Conservation (phyloP, 305 asterid species). For the Fraxinus albicans region DNA sequence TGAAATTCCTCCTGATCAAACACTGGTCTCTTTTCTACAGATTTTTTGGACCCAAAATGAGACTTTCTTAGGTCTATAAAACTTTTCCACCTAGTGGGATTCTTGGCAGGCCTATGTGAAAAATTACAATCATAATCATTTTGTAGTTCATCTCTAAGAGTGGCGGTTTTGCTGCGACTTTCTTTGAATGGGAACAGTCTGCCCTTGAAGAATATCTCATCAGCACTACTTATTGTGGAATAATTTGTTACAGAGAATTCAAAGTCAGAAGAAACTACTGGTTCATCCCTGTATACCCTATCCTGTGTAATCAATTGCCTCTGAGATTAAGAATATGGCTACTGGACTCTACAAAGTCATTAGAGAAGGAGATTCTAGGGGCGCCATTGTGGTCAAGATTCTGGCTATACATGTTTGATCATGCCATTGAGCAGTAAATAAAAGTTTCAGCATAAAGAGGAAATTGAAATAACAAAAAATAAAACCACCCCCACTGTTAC, state of each 20-base stretch:
- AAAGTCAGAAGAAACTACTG: not conserved
- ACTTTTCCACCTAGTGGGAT: slow-evolving; percentile 20
- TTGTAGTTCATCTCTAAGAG: slow-evolving; percentile 22
- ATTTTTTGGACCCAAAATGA: slow-evolving; percentile 21
- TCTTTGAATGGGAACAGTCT: slow-evolving; percentile 14
- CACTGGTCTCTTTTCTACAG: slow-evolving; percentile 1
- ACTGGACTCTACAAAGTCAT: slow-evolving; percentile 17
- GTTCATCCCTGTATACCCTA: not conserved
- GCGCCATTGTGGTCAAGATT: slow-evolving; percentile 25
- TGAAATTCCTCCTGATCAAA: not conserved
- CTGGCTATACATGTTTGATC: slow-evolving; percentile 27
- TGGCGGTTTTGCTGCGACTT: not conserved
- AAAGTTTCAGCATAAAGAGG: slow-evolving; percentile 1
- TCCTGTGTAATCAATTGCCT: not conserved
- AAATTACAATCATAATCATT: not conserved
- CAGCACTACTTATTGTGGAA: slow-evolving; percentile 17
- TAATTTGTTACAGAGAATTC: slow-evolving; percentile 25
- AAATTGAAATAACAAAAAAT: not conserved
- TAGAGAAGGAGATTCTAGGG: slow-evolving; percentile 27
- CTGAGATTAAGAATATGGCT: not conserved
- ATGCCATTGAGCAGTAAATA: too few relatives aligned
- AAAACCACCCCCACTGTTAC: not conserved
- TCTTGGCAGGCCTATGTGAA: slow-evolving; percentile 8
- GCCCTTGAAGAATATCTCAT: slow-evolving; percentile 24
- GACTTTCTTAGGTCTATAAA: slow-evolving; percentile 20